phyloP scores from a whole-genome alignment of 352 stramenopile species.

The Globisporangium nodosum region DNA sequence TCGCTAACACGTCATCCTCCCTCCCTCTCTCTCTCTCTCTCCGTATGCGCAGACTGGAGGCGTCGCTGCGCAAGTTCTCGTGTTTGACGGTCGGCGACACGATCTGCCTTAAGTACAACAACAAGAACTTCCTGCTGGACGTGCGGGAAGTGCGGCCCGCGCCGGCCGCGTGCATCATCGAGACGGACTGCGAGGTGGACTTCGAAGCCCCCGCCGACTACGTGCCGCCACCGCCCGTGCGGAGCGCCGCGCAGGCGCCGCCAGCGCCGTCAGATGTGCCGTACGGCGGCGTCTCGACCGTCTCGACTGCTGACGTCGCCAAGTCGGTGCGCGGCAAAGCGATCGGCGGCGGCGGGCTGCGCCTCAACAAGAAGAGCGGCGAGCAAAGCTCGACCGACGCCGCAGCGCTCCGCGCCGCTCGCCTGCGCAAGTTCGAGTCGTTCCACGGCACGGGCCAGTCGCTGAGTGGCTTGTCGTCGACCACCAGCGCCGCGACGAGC shows the following conservation, averaged over 20 bases:
- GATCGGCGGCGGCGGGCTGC: constrained; percentile 45
- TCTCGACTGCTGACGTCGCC: constrained; percentile 2
- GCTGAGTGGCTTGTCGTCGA: constrained; percentile 49
- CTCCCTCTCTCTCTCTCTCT: neutral
- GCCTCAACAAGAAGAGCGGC: constrained; percentile 59
- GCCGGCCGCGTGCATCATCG: constrained; percentile 98
- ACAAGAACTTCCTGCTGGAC: constrained; percentile 98
- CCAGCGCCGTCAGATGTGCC: constrained; percentile 37
- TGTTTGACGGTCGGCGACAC: constrained; percentile 98
- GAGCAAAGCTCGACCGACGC: constrained; percentile 56
- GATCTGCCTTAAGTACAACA: constrained; percentile 99
- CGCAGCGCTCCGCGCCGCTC: constrained; percentile 56
- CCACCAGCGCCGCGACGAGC: constrained; percentile 6
- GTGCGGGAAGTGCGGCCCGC: constrained; percentile 96
- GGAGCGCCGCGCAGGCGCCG: constrained; percentile 18
- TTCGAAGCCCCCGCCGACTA: constrained; percentile 95
- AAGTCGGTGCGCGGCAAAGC: constrained; percentile 7
- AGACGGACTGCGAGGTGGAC: constrained; percentile 99
- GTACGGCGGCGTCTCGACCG: constrained; percentile 47
- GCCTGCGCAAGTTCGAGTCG: constrained; percentile 75
- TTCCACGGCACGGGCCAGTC: constrained; percentile 81
- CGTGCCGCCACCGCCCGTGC: constrained; percentile 37
- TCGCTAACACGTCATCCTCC: neutral
- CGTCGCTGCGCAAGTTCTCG: constrained; percentile 87
- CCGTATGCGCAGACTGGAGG: constrained; percentile 43